A percentile compares a stretch with the other conserved stretches of the same genome.
Evolutionary conservation across 805 yeast genomes (phyloP).

Genomic region (Tetrapisispora namnaoensis): DNA sequence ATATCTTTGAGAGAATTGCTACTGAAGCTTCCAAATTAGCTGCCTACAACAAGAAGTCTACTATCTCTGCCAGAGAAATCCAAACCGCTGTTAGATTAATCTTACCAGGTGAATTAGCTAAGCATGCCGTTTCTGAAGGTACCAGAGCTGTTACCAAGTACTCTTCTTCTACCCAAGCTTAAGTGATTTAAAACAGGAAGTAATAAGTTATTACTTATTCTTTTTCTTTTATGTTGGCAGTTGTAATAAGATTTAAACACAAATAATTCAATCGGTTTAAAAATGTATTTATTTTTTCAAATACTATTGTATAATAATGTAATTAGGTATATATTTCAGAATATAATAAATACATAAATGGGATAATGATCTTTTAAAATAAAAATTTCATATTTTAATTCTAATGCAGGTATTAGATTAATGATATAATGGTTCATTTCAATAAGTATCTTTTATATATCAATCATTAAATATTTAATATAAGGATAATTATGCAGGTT

Average conservation of each 20-base stretch:
- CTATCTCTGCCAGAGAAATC: slow-evolving; percentile 96
- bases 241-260: slow-evolving; percentile 2
- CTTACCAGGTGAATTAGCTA: slow-evolving; percentile 97
- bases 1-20: slow-evolving; percentile 96
- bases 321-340: slow-evolving; percentile 3
- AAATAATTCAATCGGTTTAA: slow-evolving; percentile 4
- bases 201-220: not conserved
- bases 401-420: too few species aligned
- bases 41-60: slow-evolving; percentile 96
- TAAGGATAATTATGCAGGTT: not conserved
- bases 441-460: not conserved
- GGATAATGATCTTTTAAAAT: slow-evolving; percentile 4
- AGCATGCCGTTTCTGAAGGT: slow-evolving; percentile 98
- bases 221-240: not conserved
- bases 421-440: too few species aligned
- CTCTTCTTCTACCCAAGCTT: slow-evolving; percentile 53
- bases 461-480: too few species aligned
- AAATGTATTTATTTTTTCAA: slow-evolving; percentile 2
- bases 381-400: too few species aligned
- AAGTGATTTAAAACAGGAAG: slow-evolving; percentile 5
- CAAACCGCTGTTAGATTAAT: slow-evolving; percentile 98
- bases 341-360: slow-evolving; percentile 2
- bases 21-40: slow-evolving; percentile 97
- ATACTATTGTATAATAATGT: slow-evolving; percentile 5
- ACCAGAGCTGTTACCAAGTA: slow-evolving; percentile 96